Base-by-base conservation (phyloP, 495 filamentous ascomycete species). In the Daldinia bambusicola region DNA sequence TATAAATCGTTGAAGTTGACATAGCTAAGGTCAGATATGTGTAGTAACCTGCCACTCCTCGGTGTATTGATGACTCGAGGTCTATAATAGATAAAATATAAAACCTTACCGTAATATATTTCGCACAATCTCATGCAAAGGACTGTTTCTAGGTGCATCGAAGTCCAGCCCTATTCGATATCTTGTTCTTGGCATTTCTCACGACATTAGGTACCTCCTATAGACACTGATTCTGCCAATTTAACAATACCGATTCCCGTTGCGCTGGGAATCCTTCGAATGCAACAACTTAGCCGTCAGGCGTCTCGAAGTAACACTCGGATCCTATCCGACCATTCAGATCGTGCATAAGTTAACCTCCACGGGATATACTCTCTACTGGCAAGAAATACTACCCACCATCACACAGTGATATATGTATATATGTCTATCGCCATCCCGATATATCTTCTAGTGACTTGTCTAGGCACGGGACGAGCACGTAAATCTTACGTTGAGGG, bases 291-390 rank as follows among this genome's bases (percentile, higher is more conserved):
- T 40, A 50, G 36, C 50, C 37, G 53, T 58, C 59, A 69, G 61
- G 61, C 51, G 50, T 34, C 45, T 48, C 13, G 36, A 38, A 43
- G 57, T 67, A 13, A 55, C 59, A 71, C 53, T 63, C 55, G 59
- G 69, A 55, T 48, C 58, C 45, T 31, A 71, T 38, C 69, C 68
- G 45, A 62, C 62, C 68, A 71, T 63, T 66, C 62, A 66, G n/a
- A 14, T 38, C 61, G 36, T 51, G 61, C 68, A 61, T 61, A 3
- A 41, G 16, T 22, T 58, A 32, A 48, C 48, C 32, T 22, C 52
- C 31, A 43, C 60, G 18, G 40, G 36, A 16, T 50, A 61, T n/a
- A 38, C 45, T 52, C 55, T 37, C 53, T 53, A 18, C 37, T 20
- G 36, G 58, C 61, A 36, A 31, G 40, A 67, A 58, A 61, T 67